Base-by-base conservation (phyloP, 202 grass and related monocot species). In the Dendrocalamus latiflorus region DNA sequence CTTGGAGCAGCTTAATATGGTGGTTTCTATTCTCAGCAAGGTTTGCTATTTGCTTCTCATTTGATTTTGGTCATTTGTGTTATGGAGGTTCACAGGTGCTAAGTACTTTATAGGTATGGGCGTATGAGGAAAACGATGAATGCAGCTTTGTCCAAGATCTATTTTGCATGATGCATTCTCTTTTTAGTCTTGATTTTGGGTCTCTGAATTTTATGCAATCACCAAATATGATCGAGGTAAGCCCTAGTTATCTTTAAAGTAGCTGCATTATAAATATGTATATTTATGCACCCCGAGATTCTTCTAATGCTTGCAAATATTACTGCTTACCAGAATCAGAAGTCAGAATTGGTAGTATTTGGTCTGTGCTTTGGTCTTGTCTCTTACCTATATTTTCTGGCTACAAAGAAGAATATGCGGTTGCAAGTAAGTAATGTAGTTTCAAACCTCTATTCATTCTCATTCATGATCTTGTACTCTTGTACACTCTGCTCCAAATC, bases 11-110 rank as follows among this genome's bases (percentile, higher is more conserved):
- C 81, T 91, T 82, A 87, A 88, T 69, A 88, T 98, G 82, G 90
- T 91, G 80, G 89, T 95, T 49, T 98, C 89, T 86, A 91, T 98
- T 80, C 89, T 98, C 38, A 86, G 92, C 85, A 98, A 98, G 91
- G 95, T 98, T 83, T 72, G 81, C 3, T 87, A 65, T 85, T 58
- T 81, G 34, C 58, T 83, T 53, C 39, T 76, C 38, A 69, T 71
- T 88, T 83, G 72, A 56, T 76, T 76, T 86, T 88, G 64, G 37
- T 56, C 14, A 47, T 37, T 57, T 86, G 42, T 61, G 33, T 25
- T 85, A 25, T 76, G 69, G 22, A 30, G 45, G 42, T 83, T 91
- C 30, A 84, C 60, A 21, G n/a, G 66, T 77, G 33, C 6, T 48
- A 44, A 58, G n/a, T 58, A 77, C 49, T 86, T 78, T 67, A 21